phyloP scores from a whole-genome alignment of 352 stramenopile species.

The Pythium biforme region DNA sequence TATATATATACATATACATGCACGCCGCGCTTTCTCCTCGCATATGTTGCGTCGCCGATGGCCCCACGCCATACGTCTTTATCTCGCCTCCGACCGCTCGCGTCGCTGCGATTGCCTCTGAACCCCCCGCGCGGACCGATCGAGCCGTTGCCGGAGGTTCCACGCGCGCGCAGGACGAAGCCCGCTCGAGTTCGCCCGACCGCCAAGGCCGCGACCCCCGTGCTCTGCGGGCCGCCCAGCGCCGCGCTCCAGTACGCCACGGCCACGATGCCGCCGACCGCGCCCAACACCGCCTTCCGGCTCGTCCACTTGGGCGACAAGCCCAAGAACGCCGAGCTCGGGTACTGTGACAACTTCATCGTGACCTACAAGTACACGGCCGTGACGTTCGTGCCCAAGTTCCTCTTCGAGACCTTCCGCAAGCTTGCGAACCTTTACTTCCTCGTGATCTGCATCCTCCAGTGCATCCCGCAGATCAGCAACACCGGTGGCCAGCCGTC shows the following conservation, averaged over 20 bases:
- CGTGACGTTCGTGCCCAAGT: conserved; percentile 88
- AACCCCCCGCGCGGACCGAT: not conserved
- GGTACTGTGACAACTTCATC: conserved; percentile 89
- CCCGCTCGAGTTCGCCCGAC: conserved; percentile 4
- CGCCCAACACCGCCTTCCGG: conserved; percentile 39
- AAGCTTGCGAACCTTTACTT: conserved; percentile 95
- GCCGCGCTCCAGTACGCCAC: not conserved
- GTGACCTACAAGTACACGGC: conserved; percentile 91
- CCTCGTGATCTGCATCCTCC: conserved; percentile 85
- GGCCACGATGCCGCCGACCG: conserved; percentile 18
- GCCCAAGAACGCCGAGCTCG: conserved; percentile 50
- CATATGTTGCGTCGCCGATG: not conserved
- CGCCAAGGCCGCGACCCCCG: not conserved
- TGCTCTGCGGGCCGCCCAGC: conserved; percentile 4
- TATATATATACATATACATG: not conserved
- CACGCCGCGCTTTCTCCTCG: not conserved
- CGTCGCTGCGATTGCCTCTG: not conserved
- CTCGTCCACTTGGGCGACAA: conserved; percentile 61
- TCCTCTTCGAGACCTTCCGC: conserved; percentile 89
- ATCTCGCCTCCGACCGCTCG: conserved; percentile 7
- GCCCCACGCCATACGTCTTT: conserved; percentile 1
- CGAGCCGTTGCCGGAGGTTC: conserved; percentile 7
- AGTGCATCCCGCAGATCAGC: conserved; percentile 88
- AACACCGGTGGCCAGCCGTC: conserved; percentile 88
- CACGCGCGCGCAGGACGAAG: conserved; percentile 9